Conservation (phyloP, 2,329 filamentous ascomycete species). For the Alternaria arbusti region DNA sequence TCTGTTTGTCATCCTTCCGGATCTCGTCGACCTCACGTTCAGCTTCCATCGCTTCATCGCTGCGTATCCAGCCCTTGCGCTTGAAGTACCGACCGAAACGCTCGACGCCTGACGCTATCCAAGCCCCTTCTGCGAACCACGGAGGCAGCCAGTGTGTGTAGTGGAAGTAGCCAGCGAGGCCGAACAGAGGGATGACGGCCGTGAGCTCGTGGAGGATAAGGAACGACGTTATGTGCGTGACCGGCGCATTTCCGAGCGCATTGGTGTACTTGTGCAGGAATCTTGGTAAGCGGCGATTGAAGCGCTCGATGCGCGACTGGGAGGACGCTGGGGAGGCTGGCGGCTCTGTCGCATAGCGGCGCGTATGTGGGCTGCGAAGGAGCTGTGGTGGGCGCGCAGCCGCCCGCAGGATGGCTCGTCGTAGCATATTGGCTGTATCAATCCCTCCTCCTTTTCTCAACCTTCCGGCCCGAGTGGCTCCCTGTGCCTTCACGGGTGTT, state of each 20-base stretch:
- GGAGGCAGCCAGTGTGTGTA: constrained; percentile 76
- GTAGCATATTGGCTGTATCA: constrained; percentile 13
- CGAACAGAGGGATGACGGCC: constrained; percentile 70
- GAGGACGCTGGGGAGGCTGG: constrained; percentile 23
- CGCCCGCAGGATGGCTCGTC: constrained; percentile 7
- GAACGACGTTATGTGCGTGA: constrained; percentile 85
- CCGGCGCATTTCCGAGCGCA: constrained; percentile 75
- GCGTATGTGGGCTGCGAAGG: constrained; percentile 12
- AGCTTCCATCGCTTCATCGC: constrained; percentile 56
- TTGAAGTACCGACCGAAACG: constrained; percentile 79
- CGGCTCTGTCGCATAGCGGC: constrained; percentile 26
- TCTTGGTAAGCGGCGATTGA: constrained; percentile 58
- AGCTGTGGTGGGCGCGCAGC: neutral
- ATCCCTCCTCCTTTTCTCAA: constrained; percentile 9
- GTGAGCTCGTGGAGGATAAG: constrained; percentile 91
- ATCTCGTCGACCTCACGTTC: constrained; percentile 25
- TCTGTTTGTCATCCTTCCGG: constrained; percentile 2
- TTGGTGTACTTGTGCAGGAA: constrained; percentile 73
- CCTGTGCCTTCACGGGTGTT: neutral
- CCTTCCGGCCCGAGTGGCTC: neutral
- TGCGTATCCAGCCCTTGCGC: constrained; percentile 80
- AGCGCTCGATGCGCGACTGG: constrained; percentile 42
- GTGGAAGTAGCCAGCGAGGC: constrained; percentile 52
- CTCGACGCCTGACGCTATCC: constrained; percentile 68
- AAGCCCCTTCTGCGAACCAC: constrained; percentile 59